Evolutionary conservation across 768 basidiomycete species (phyloP), one percentile per base, ranked within the genome.

Genomic region (Lactarius trivialis): DNA sequence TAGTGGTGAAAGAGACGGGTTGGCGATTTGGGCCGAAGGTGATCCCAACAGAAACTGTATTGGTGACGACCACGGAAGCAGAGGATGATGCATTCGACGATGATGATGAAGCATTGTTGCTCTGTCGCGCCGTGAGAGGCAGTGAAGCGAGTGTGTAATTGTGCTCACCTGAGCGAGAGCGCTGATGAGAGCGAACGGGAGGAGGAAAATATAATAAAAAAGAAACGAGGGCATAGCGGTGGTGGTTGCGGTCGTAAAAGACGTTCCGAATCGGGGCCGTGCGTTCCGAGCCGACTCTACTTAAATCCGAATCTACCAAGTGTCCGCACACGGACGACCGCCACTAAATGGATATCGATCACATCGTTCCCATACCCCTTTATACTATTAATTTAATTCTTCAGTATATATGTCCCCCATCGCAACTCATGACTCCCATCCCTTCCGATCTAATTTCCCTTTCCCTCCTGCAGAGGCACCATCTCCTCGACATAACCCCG

Each of bases 391-490:
- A 77, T 50, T 71, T 79, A 64, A 67, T 85, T 45, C 80, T 89
- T 33, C 77, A 82, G 65, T 82, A 85, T 70, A 82, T 89, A 62
- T 75, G 76, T 36, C 80, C 83, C 4, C 77, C 79, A 0, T 79
- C 79, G 5, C 76, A 76, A 58, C 76, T 84, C 51, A 67, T 72
- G 19, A 72, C 72, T n/a, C 77, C 78, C 1, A 71, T 91, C 41
- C 87, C 88, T 1, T 74, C 77, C 0, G 80, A 86, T 70, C 77
- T 89, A 52, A 67, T 90, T 60, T 88, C 87, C 1, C 71, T 71
- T 5, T 75, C 82, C 21, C 80, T 89, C 34, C 75, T 77, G 3
- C 83, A 88, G 70, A 78, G 88, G 39, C 88, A 89, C 70, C 80
- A 75, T 63, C 85, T 87, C 72, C 82, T 91, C 52, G 68, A 73